These are phyloP conservation scores for Chrysophaeum taylorii DNA, from an alignment of 352 stramenopile species.

Conservation along the genomic window DNA sequence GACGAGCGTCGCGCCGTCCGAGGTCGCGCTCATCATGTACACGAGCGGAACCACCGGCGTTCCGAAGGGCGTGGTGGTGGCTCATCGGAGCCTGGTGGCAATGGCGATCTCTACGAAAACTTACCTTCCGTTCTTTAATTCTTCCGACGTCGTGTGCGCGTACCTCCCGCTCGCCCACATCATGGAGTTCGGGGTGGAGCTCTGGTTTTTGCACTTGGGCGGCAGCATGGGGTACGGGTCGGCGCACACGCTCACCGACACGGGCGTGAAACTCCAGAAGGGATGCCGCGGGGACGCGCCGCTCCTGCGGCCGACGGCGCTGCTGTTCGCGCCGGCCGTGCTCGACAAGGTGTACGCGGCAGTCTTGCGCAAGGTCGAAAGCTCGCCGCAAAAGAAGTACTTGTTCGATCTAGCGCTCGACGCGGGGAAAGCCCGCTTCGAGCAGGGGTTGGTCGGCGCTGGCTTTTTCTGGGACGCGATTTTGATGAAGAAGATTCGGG, in stretches of 20 bases:
- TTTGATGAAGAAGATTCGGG: slow-evolving; percentile 26
- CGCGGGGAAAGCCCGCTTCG: not conserved
- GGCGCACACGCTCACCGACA: slow-evolving; percentile 20
- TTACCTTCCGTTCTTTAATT: not conserved
- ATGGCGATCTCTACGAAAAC: not conserved
- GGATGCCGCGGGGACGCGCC: slow-evolving; percentile 21
- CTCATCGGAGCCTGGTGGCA: not conserved
- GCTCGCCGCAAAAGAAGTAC: slow-evolving; percentile 6
- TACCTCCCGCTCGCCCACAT: slow-evolving; percentile 29
- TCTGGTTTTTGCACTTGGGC: slow-evolving; percentile 5
- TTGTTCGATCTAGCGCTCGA: slow-evolving; percentile 19
- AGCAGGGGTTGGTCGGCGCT: not conserved
- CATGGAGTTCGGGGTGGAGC: slow-evolving; percentile 24
- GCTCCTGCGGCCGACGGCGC: slow-evolving; percentile 19
- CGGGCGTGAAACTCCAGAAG: not conserved
- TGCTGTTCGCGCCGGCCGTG: slow-evolving; percentile 25
- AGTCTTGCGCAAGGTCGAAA: slow-evolving; percentile 19
- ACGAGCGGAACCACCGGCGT: not conserved
- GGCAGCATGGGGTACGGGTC: slow-evolving; percentile 20
- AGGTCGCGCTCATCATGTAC: not conserved
- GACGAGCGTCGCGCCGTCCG: not conserved
- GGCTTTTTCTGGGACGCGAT: slow-evolving; percentile 18
- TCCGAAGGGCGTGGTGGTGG: not conserved
- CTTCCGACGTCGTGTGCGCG: slow-evolving; percentile 19
- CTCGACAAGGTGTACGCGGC: slow-evolving; percentile 22